A percentile compares a stretch with the other conserved stretches of the same genome.
These are phyloP conservation scores for Hirschioporus abietinus DNA, from an alignment of 768 basidiomycete genomes.

Conservation along the genomic window DNA sequence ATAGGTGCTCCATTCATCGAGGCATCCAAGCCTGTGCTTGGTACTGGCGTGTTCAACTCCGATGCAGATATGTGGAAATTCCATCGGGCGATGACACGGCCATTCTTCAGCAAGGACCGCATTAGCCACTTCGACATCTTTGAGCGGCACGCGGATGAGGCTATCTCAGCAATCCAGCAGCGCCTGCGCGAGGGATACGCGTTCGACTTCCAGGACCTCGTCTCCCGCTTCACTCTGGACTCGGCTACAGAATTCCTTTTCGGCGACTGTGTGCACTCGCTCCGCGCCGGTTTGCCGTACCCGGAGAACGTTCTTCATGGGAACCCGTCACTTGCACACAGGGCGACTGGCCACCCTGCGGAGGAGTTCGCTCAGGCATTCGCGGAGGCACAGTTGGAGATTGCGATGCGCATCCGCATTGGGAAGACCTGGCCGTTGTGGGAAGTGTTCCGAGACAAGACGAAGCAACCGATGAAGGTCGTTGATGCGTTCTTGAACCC, in stretches of 20 bases:
- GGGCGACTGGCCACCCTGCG: constrained; percentile 23
- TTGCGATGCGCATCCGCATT: constrained; percentile 36
- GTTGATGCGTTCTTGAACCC: constrained; percentile 50
- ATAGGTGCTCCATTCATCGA: constrained; percentile 39
- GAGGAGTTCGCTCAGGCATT: constrained; percentile 47
- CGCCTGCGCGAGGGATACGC: constrained; percentile 45
- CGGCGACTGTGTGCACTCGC: constrained; percentile 49
- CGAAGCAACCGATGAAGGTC: constrained; percentile 43
- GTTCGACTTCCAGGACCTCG: constrained; percentile 61
- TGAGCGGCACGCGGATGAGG: constrained; percentile 45
- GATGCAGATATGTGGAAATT: constrained; percentile 65
- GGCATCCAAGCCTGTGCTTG: constrained; percentile 44
- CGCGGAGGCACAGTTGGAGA: constrained; percentile 38
- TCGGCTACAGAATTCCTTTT: constrained; percentile 64
- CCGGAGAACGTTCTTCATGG: constrained; percentile 34
- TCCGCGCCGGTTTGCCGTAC: constrained; percentile 46
- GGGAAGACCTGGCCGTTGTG: constrained; percentile 50
- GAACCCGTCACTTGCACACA: constrained; percentile 18
- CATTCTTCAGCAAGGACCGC: constrained; percentile 56
- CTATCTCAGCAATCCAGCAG: constrained; percentile 38
- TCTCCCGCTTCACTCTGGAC: constrained; percentile 62
- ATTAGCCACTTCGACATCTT: constrained; percentile 59
- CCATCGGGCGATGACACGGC: constrained; percentile 59
- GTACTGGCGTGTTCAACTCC: constrained; percentile 64
- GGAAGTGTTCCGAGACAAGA: constrained; percentile 45